Percentiles rank a stretch among this genome's conserved stretches.
Conservation (phyloP, 1,284 basidiomycete species). For the Ceratobasidium sp. region DNA sequence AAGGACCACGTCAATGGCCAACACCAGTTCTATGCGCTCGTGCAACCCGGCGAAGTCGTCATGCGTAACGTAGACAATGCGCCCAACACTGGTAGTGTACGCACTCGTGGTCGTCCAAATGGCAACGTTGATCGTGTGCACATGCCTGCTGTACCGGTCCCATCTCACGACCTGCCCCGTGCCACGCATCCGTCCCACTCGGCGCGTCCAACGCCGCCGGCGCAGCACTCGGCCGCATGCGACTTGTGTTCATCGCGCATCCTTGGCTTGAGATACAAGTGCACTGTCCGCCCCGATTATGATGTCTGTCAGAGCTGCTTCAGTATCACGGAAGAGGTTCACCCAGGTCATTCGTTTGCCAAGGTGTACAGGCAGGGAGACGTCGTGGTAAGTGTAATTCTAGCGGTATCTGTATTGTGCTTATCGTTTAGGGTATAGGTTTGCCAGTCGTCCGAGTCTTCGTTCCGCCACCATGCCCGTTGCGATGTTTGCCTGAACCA, state of each 20-base stretch:
- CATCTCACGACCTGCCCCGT: conserved; percentile 12
- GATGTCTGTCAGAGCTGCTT: conserved; percentile 80
- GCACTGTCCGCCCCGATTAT: conserved; percentile 64
- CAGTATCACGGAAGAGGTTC: conserved; percentile 74
- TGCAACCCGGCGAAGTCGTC: conserved; percentile 71
- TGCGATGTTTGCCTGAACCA: conserved; percentile 69
- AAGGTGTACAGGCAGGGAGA: conserved; percentile 71
- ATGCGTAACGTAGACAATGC: conserved; percentile 69
- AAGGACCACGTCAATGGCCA: conserved; percentile 65
- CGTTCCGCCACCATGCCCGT: conserved; percentile 57
- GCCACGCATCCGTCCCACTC: neutral
- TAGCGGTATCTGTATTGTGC: neutral
- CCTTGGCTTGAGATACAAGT: conserved; percentile 70
- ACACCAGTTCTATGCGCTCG: conserved; percentile 76
- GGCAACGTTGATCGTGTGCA: neutral
- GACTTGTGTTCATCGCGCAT: conserved; percentile 82
- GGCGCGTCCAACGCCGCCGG: conserved; percentile 51
- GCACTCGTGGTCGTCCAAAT: conserved; percentile 40
- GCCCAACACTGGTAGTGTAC: neutral
- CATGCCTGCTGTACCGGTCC: conserved; percentile 4
- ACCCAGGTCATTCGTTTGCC: conserved; percentile 84
- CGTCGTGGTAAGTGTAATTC: conserved; percentile 64
- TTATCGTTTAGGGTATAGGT: conserved; percentile 51
- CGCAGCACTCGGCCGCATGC: conserved; percentile 73
- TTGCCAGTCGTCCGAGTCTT: conserved; percentile 49